These are phyloP conservation scores for Aspergillus fumigatiaffinis DNA, from an alignment of 2,329 filamentous ascomycete genomes.

Conservation along the genomic window DNA sequence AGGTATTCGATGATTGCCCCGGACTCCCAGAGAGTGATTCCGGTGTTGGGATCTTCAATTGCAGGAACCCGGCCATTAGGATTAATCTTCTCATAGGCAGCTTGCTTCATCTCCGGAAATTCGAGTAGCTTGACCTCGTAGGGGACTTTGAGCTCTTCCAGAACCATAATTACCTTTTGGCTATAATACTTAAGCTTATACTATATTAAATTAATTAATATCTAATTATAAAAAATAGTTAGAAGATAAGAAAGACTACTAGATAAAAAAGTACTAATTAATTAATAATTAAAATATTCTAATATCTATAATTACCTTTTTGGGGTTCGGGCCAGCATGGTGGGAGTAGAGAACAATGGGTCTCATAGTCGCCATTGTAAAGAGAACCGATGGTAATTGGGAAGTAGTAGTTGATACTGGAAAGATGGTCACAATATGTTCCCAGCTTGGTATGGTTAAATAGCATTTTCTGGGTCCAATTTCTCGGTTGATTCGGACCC, in stretches of 20 bases:
- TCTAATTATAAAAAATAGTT: too few species aligned
- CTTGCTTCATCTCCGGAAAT: slow-evolving; percentile 25
- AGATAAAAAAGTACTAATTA: too few species aligned
- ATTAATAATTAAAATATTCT: too few species aligned
- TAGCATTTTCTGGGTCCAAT: too few species aligned
- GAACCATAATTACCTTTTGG: slow-evolving; percentile 27
- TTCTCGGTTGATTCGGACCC: too few species aligned
- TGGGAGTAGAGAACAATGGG: slow-evolving; percentile 16
- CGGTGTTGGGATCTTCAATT: slow-evolving; percentile 35
- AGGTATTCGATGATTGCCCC: slow-evolving; percentile 46
- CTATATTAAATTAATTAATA: too few species aligned
- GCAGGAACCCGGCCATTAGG: slow-evolving; percentile 34
- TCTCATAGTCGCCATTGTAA: slow-evolving; percentile 3
- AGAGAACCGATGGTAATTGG: too few species aligned
- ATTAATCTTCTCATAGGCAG: slow-evolving; percentile 26
- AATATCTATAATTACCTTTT: slow-evolving; percentile 27
- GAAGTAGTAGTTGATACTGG: too few species aligned
- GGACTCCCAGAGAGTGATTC: slow-evolving; percentile 42
- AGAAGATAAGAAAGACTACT: too few species aligned
- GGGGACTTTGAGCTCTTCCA: slow-evolving; percentile 31
- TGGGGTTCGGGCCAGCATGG: slow-evolving; percentile 24
- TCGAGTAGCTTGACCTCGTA: slow-evolving; percentile 21
- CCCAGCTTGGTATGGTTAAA: too few species aligned
- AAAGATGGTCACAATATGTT: too few species aligned
- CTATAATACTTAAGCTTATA: too few species aligned